These are phyloP conservation scores for Coleophoma eucalyptorum DNA, from an alignment of 2,329 filamentous ascomycete species.

Conservation along the genomic window DNA sequence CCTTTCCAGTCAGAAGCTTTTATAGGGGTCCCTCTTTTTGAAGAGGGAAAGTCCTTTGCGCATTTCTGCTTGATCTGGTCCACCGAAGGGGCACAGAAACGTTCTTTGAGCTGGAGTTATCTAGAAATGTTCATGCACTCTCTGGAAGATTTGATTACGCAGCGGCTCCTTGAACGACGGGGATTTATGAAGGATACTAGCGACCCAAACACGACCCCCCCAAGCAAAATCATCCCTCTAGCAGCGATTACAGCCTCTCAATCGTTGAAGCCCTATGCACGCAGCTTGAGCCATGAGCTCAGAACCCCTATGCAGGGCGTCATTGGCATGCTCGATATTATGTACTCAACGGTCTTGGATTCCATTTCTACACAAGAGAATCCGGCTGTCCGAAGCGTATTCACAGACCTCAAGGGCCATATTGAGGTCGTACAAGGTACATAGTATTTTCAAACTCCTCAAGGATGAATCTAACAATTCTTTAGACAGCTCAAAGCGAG, in stretches of 20 bases:
- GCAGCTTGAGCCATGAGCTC: conserved; percentile 67
- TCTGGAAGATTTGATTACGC: conserved; percentile 62
- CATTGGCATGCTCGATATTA: conserved; percentile 72
- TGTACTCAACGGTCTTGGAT: conserved; percentile 69
- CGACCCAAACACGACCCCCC: conserved; percentile 15
- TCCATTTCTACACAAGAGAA: conserved; percentile 52
- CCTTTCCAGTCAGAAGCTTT: conserved; percentile 60
- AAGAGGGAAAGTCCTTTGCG: conserved; percentile 61
- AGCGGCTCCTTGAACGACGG: conserved; percentile 50
- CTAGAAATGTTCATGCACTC: conserved; percentile 66
- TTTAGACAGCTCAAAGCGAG: conserved; percentile 64
- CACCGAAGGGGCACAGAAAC: conserved; percentile 50
- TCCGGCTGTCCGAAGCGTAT: conserved; percentile 46
- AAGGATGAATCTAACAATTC: conserved; percentile 1
- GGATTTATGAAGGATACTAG: conserved; percentile 34
- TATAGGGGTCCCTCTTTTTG: conserved; percentile 62
- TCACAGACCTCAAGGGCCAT: conserved; percentile 60
- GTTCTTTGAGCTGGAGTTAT: conserved; percentile 59
- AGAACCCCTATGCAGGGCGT: conserved; percentile 74
- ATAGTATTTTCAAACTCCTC: background rate
- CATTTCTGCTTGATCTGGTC: conserved; percentile 74
- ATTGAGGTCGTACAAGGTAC: conserved; percentile 68
- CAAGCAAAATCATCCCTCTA: conserved; percentile 45
- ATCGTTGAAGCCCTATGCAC: conserved; percentile 68
- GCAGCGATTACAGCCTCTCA: conserved; percentile 55